Evolutionary conservation across 2,329 filamentous ascomycete species (phyloP), one percentile per base, ranked within the genome.

Genomic region (Diplodia seriata): DNA sequence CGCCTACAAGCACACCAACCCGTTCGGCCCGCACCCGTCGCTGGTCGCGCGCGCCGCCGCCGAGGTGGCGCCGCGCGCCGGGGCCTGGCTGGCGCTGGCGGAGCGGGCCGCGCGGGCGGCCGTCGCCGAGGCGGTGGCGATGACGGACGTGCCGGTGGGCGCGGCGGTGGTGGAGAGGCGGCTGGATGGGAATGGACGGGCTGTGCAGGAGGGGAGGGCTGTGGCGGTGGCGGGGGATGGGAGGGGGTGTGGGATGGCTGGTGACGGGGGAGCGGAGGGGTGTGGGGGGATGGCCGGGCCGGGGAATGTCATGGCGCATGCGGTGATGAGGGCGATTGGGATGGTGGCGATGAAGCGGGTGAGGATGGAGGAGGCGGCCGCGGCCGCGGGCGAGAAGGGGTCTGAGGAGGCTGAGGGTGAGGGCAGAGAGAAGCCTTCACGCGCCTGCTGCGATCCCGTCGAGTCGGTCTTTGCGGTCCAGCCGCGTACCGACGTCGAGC

Each of bases 1-100:
- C 1, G 87, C 94, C 59, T 96, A 95, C 80, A 90, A 92, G 71
- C 93, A 93, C 81, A 94, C 91, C 72, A 95, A 95, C 75, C 92
- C 92, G 2, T 91, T 94, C 69, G 92, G 92, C 4, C 92, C 92
- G 20, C 92, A 96, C 75, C 92, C 92, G 70, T 88, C 89, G 74
- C 86, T 91, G 75, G 87, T 94, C 67, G 83, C 86, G 51, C 88
- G 90, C 69, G 88, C 90, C 33, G 89, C 90, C 49, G 86, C 89
- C 14, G 89, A 92, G 69, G 87, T 96, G 64, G 84, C 85, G 68
- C 80, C 85, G 55, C 86, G 91, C 70, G 87, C 87, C 1, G 84
- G 85, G 4, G 78, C 86, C 67, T 94, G 87, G 86, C 90, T 91
- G 85, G 85, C 81, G 63, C 79, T 93, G 62, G 91, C 92, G 8